These are phyloP conservation scores for Closterium sp. DNA, from an alignment of 139 green algal genomes.

Conservation along the genomic window DNA sequence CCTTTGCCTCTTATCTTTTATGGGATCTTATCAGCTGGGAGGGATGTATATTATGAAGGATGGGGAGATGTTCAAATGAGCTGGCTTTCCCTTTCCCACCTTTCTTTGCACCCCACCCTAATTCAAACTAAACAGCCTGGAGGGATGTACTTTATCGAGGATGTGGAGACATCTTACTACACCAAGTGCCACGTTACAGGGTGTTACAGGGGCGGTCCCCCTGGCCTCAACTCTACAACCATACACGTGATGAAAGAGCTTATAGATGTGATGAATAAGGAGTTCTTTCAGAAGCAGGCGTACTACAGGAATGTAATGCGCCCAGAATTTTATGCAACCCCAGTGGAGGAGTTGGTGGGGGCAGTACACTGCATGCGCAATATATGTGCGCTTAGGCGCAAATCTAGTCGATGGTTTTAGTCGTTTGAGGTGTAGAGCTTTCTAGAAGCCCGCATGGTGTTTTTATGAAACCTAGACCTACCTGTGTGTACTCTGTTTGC, in stretches of 20 bases:
- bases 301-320: background rate
- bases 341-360: background rate
- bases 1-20: too few relatives aligned
- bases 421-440: background rate
- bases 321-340: background rate
- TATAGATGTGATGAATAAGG: slow-evolving; percentile 10
- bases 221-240: background rate
- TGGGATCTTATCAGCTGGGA: too few relatives aligned
- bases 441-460: too few relatives aligned
- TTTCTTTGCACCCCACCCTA: background rate
- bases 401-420: background rate
- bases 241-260: slow-evolving; percentile 1
- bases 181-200: background rate
- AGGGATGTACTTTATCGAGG: background rate
- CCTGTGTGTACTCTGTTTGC: too few relatives aligned
- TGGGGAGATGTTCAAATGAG: too few relatives aligned
- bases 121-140: background rate
- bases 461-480: too few relatives aligned
- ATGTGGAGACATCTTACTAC: slow-evolving; percentile 8
- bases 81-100: too few relatives aligned
- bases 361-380: background rate
- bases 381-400: background rate
- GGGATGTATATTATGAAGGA: too few relatives aligned
- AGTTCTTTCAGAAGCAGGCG: background rate
- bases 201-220: background rate